Percentiles rank a stretch among this genome's conserved stretches.
These are phyloP conservation scores for Crithidia bombi DNA, from an alignment of 208 protist species.

Conservation along the genomic window DNA sequence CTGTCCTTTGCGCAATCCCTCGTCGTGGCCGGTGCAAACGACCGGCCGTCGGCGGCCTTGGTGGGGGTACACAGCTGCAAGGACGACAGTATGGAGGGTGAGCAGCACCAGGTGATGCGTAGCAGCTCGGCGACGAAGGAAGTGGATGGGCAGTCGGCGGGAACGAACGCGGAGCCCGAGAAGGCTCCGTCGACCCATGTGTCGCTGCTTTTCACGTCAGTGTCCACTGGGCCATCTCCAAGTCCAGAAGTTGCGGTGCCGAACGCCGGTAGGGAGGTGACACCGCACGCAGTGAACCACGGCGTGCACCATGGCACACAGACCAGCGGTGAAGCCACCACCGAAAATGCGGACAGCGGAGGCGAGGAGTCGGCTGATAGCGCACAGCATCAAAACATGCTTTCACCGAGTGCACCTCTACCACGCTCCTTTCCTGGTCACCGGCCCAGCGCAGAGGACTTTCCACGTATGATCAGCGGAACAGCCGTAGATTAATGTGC, in stretches of 20 bases:
- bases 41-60: no score
- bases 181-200: neutral
- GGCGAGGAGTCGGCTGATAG: slow-evolving; percentile 9
- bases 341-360: slow-evolving; percentile 19
- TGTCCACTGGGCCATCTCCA: neutral
- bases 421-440: slow-evolving; percentile 3
- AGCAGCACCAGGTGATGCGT: no score
- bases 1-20: neutral
- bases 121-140: no score
- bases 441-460: slow-evolving; percentile 20
- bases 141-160: no score
- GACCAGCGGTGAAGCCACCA: slow-evolving; percentile 13
- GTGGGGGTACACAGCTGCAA: no score
- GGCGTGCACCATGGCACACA: slow-evolving; percentile 8
- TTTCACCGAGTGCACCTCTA: slow-evolving; percentile 22
- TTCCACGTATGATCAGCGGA: slow-evolving; percentile 3
- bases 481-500: neutral
- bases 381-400: neutral
- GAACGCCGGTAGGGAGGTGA: neutral
- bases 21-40: no score
- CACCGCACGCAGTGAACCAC: neutral
- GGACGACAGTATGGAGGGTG: no score
- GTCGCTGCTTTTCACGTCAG: neutral
- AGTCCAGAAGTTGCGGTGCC: neutral
- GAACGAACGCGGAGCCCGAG: neutral